Conservation (phyloP, 1,284 basidiomycete genomes). For the Trichosporon faecale region DNA sequence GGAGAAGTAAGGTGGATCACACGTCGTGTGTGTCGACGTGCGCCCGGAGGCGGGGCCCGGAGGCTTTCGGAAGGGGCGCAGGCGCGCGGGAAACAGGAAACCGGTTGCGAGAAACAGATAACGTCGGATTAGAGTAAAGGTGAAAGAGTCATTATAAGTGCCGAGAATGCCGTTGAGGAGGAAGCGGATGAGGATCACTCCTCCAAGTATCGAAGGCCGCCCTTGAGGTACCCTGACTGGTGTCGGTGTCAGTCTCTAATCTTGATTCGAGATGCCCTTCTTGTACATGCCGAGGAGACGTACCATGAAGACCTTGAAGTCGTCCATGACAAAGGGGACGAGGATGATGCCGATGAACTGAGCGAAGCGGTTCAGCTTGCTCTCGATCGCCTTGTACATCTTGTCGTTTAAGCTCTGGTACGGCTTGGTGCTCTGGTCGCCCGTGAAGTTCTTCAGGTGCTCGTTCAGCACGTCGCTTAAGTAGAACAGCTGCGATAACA, state of each 20-base stretch:
- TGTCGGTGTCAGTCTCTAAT: not conserved
- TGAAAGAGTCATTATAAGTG: not conserved
- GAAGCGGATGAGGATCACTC: constrained; percentile 24
- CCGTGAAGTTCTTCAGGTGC: constrained; percentile 70
- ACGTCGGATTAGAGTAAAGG: not conserved
- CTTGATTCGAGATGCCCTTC: not conserved
- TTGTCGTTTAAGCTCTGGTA: constrained; percentile 69
- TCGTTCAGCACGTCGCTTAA: constrained; percentile 79
- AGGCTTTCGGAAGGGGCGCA: not conserved
- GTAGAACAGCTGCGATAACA: constrained; percentile 69
- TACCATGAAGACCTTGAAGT: constrained; percentile 66
- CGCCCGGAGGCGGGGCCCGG: not conserved
- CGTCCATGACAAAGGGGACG: constrained; percentile 82
- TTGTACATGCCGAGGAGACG: constrained; percentile 44
- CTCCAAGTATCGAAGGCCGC: constrained; percentile 40
- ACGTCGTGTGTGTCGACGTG: too few relatives aligned
- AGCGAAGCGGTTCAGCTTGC: constrained; percentile 70
- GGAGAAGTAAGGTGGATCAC: too few relatives aligned
- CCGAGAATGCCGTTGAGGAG: not conserved
- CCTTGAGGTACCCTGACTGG: constrained; percentile 45
- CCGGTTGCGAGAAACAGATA: not conserved
- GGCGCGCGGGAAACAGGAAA: not conserved
- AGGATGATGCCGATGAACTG: constrained; percentile 90
- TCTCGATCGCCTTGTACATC: constrained; percentile 65
- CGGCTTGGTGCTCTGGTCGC: constrained; percentile 56